Evolutionary conservation across 495 filamentous ascomycete genomes (phyloP), one percentile per base, ranked within the genome.

Genomic region (Xeromyces bisporus): DNA sequence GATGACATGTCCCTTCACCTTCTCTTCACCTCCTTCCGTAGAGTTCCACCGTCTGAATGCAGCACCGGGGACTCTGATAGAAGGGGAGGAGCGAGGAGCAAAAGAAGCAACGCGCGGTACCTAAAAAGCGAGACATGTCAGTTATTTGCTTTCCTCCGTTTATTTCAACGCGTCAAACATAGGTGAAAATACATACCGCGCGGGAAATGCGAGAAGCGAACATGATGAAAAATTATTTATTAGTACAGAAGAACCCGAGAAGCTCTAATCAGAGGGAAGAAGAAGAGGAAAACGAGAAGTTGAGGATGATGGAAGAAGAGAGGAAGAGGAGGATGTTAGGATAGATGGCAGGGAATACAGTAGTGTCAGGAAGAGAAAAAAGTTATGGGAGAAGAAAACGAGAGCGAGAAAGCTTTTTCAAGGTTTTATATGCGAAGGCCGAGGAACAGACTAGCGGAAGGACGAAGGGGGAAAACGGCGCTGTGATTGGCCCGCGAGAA

Each of bases 1-100:
- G 44, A 97, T 94, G 54, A 97, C 89, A 53, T 77, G 63, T 49
- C 91, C 91, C 67, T 89, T 83, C 33, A 96, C 80, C 66, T 85
- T 85, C 52, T 75, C 73, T 51, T 87, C 80, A 41, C 69, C 77
- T 47, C 69, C 74, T 41, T 80, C 78, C 33, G 85, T 84, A 31
- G 79, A 81, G 58, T 92, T 80, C 63, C 74, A 83, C 62, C 80
- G 55, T 57, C 69, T 59, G 66, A 75, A 70, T 55, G 75, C 48
- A 48, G 64, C 57, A 37, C 56, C 48, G 33, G 74, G 63, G 35
- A 68, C 46, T 56, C 66, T 62, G 55, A 61, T 51, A 38, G 58
- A 58, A 53, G 70, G 64, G 27, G 62, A 40, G 47, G 61, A 64
- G n/a, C n/a, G n/a, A n/a, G n/a, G n/a, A 42, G 59, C 48, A 45